A percentile compares a stretch with the other conserved stretches of the same genome.
Evolutionary conservation across 1,139 yeast genomes (phyloP).

Genomic region (Scheffersomyces parashehatae): DNA sequence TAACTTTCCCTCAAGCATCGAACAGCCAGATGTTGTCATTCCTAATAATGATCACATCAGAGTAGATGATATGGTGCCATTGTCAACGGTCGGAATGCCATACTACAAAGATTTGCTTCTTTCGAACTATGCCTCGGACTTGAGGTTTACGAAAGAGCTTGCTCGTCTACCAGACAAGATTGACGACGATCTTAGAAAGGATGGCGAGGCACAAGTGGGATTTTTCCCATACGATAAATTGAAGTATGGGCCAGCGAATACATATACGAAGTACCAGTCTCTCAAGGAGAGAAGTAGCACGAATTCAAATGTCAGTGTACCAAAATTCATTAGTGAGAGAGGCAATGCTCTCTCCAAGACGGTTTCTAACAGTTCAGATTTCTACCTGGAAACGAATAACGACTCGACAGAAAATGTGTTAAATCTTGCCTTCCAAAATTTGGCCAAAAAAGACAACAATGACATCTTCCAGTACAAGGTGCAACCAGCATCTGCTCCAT

Average conservation of each 20-base stretch:
- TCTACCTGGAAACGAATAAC: background rate
- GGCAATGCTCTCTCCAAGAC: slow-evolving; percentile 19
- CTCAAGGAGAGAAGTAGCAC: slow-evolving; percentile 30
- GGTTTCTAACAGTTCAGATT: slow-evolving; percentile 12
- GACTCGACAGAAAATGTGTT: background rate
- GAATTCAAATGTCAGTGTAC: slow-evolving; percentile 25
- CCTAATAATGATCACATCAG: slow-evolving; percentile 26
- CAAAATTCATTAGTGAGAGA: slow-evolving; percentile 76
- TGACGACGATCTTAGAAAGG: slow-evolving; percentile 11
- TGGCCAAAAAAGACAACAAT: background rate
- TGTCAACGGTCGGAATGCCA: slow-evolving; percentile 82
- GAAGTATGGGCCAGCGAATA: slow-evolving; percentile 49
- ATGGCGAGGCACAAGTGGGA: slow-evolving; percentile 5
- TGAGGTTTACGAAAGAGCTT: slow-evolving; percentile 55
- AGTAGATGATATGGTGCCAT: slow-evolving; percentile 50
- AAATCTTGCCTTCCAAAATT: background rate
- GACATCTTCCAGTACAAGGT: slow-evolving; percentile 27
- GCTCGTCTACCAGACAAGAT: slow-evolving; percentile 47
- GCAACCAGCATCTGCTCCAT: slow-evolving; percentile 5
- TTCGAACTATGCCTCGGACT: slow-evolving; percentile 75
- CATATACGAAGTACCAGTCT: slow-evolving; percentile 49
- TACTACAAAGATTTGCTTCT: slow-evolving; percentile 76
- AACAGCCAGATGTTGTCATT: slow-evolving; percentile 43
- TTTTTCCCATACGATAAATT: slow-evolving; percentile 52
- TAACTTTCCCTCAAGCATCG: slow-evolving; percentile 50